A percentile compares a stretch with the other conserved stretches of the same genome.
These are phyloP conservation scores for Bacidia rubella DNA, from an alignment of 495 filamentous ascomycete species.

Conservation along the genomic window DNA sequence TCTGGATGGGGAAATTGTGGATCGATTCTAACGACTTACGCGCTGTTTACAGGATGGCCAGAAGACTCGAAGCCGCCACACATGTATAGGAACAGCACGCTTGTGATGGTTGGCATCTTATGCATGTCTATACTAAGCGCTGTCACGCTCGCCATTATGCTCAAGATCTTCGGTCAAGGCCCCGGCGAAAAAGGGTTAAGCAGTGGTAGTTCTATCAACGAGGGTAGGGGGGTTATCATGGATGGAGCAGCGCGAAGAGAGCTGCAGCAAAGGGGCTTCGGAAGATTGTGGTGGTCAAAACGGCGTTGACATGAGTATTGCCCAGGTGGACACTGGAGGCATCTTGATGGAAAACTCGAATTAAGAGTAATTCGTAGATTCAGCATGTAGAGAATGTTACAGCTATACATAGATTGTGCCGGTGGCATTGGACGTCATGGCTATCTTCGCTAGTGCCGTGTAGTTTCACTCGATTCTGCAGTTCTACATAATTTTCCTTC, in stretches of 20 bases:
- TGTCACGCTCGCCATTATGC: slow-evolving; percentile 48
- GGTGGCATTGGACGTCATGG: no score
- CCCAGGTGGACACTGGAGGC: no score
- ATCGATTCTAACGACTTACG: slow-evolving; percentile 76
- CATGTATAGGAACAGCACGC: slow-evolving; percentile 71
- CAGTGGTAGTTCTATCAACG: slow-evolving; percentile 27
- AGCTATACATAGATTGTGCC: no score
- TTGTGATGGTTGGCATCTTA: slow-evolving; percentile 79
- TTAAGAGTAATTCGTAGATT: no score
- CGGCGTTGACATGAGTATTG: no score
- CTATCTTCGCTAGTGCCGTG: no score
- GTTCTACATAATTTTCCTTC: not conserved
- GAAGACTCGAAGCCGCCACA: slow-evolving; percentile 48
- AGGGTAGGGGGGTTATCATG: slow-evolving; percentile 28
- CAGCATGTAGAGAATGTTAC: no score
- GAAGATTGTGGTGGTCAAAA: slow-evolving; percentile 37
- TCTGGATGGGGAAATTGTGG: slow-evolving; percentile 78
- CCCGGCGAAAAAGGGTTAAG: slow-evolving; percentile 34
- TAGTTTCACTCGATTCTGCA: not conserved
- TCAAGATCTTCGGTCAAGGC: slow-evolving; percentile 47
- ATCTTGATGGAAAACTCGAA: no score
- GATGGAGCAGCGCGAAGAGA: slow-evolving; percentile 64
- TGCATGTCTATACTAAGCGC: slow-evolving; percentile 61
- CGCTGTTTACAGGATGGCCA: slow-evolving; percentile 74
- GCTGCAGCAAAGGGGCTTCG: slow-evolving; percentile 51